Percentiles rank a stretch among this genome's conserved stretches.
These are phyloP conservation scores for Cutaneotrichosporon cavernicola DNA, from an alignment of 1,284 basidiomycete genomes.

Conservation along the genomic window DNA sequence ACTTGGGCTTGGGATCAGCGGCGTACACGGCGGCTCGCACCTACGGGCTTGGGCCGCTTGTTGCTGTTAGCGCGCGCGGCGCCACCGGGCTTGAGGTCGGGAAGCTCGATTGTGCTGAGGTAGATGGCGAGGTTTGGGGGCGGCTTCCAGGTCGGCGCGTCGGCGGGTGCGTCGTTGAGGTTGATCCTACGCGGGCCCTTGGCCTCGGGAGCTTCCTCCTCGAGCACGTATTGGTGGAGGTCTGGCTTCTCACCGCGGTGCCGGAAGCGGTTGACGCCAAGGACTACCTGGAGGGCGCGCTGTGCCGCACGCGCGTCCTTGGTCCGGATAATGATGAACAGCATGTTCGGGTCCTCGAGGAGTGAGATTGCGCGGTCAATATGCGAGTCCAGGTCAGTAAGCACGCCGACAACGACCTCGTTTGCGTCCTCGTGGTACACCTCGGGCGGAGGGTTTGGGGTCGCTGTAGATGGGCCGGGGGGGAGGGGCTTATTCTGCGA, in stretches of 20 bases:
- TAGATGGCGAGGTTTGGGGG: constrained; percentile 49
- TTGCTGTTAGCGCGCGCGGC: constrained; percentile 5
- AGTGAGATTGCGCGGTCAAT: constrained; percentile 39
- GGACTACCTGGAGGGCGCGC: constrained; percentile 45
- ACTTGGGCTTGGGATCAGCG: background rate
- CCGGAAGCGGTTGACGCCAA: constrained; percentile 46
- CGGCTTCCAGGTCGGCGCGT: constrained; percentile 30
- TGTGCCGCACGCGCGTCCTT: constrained; percentile 36
- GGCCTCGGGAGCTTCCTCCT: constrained; percentile 31
- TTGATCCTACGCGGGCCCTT: constrained; percentile 45
- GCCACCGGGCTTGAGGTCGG: constrained; percentile 38
- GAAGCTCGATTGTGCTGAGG: constrained; percentile 49
- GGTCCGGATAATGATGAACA: constrained; percentile 49
- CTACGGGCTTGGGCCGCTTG: background rate
- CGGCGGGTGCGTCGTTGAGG: constrained; percentile 36
- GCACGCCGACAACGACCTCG: constrained; percentile 46
- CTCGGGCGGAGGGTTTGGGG: background rate
- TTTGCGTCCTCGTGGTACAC: constrained; percentile 43
- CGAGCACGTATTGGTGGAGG: constrained; percentile 50
- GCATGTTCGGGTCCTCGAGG: constrained; percentile 37
- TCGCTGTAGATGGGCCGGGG: background rate
- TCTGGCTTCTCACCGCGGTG: constrained; percentile 46
- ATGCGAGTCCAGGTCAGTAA: constrained; percentile 38
- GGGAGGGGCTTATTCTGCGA: background rate
- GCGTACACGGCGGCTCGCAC: background rate